Evolutionary conservation across 768 basidiomycete genomes (phyloP).

Genomic region (Hypsizygus marmoreus): DNA sequence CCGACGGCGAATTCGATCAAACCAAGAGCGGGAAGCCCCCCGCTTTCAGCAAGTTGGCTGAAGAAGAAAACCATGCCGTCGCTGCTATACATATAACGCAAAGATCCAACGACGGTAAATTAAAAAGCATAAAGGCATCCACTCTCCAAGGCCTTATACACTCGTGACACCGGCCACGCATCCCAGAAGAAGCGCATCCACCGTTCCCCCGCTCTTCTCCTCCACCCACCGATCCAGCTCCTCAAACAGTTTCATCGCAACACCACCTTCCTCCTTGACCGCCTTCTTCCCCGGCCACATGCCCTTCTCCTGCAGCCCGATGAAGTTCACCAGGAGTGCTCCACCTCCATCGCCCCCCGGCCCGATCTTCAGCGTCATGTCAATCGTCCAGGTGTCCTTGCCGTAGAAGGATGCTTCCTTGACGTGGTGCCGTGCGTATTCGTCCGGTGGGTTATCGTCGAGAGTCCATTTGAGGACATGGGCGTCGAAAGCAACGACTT

Average conservation of each 20-base stretch:
- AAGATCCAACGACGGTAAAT: too few relatives aligned
- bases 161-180: conserved; percentile 64
- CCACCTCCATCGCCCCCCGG: conserved; percentile 20
- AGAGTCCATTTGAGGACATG: conserved; percentile 86
- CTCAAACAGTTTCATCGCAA: conserved; percentile 74
- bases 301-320: conserved; percentile 79
- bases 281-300: conserved; percentile 81
- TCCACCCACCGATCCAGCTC: conserved; percentile 77
- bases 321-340: conserved; percentile 65
- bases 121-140: too few relatives aligned
- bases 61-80: too few relatives aligned
- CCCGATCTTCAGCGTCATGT: conserved; percentile 67
- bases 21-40: too few relatives aligned
- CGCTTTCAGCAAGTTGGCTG: too few relatives aligned
- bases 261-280: conserved; percentile 49
- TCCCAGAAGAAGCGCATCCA: conserved; percentile 70
- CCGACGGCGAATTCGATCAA: too few relatives aligned
- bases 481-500: conserved; percentile 88
- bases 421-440: conserved; percentile 80
- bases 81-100: too few relatives aligned
- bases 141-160: conserved; percentile 34
- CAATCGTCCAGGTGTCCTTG: conserved; percentile 68
- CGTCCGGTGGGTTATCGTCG: conserved; percentile 75
- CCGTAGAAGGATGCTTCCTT: conserved; percentile 91
- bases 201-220: conserved; percentile 57